These are phyloP conservation scores for Bathelium albidoporum DNA, from an alignment of 495 filamentous ascomycete species.

Conservation along the genomic window DNA sequence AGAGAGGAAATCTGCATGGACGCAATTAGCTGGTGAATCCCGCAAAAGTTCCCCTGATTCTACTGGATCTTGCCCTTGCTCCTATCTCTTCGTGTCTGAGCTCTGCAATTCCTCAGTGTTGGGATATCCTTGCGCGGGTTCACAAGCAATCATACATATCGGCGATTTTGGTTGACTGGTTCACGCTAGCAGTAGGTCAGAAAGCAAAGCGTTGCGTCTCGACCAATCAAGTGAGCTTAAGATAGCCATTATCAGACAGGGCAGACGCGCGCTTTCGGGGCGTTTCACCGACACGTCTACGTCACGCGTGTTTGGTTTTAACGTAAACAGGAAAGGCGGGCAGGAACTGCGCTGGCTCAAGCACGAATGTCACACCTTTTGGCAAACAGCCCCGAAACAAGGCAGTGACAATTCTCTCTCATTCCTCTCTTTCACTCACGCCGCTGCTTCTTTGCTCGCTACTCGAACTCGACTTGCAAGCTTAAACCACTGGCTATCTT, in stretches of 20 bases:
- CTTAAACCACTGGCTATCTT: not conserved
- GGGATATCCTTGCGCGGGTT: too few relatives aligned
- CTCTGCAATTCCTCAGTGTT: too few relatives aligned
- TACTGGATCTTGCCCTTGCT: too few relatives aligned
- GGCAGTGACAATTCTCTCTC: not conserved
- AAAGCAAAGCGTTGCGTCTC: too few relatives aligned
- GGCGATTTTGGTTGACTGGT: too few relatives aligned
- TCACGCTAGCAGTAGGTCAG: too few relatives aligned
- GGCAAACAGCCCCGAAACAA: not conserved
- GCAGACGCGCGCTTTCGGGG: not conserved
- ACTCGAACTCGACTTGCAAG: not conserved
- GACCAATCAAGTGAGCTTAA: not conserved
- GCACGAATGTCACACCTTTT: not conserved
- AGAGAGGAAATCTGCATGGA: too few relatives aligned
- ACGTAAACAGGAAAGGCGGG: not conserved
- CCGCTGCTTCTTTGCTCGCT: not conserved
- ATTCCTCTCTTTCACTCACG: not conserved
- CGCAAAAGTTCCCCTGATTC: too few relatives aligned
- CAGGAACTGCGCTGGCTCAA: not conserved
- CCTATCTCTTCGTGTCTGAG: too few relatives aligned
- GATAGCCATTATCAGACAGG: not conserved
- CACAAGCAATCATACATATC: too few relatives aligned
- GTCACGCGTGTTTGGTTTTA: constrained; percentile 3
- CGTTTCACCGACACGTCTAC: constrained; percentile 5
- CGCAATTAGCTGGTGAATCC: too few relatives aligned